These are phyloP conservation scores for Gaultheria prostrata DNA, from an alignment of 148 eudicot species.

Conservation along the genomic window DNA sequence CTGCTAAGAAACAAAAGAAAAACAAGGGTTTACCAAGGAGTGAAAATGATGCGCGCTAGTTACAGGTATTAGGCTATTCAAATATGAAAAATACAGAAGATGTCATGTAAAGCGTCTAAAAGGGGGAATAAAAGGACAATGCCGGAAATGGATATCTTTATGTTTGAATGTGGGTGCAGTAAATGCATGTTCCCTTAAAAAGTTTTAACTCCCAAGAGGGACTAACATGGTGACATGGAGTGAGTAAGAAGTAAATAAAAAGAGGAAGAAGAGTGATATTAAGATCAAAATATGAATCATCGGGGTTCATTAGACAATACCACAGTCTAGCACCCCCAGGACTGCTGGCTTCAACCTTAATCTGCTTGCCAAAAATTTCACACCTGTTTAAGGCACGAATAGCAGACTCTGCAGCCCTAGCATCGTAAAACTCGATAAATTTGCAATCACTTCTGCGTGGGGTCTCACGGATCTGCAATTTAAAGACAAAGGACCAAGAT, in stretches of 20 bases:
- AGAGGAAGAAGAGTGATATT: background rate
- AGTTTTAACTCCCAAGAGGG: background rate
- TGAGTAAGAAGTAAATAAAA: background rate
- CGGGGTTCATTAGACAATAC: slow-evolving; percentile 22
- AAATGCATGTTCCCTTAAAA: background rate
- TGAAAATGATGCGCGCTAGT: background rate
- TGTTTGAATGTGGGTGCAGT: background rate
- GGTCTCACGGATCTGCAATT: slow-evolving; percentile 57
- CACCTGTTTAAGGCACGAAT: slow-evolving; percentile 54
- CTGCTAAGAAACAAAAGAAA: slow-evolving; percentile 36
- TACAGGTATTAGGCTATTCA: background rate
- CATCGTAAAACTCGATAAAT: slow-evolving; percentile 66
- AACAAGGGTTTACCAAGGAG: background rate
- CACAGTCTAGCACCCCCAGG: slow-evolving; percentile 44
- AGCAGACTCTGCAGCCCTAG: slow-evolving; percentile 84
- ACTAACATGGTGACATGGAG: background rate
- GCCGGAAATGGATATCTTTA: background rate
- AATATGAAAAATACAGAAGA: background rate
- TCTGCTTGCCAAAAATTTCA: slow-evolving; percentile 59
- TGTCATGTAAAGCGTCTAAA: background rate
- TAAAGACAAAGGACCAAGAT: slow-evolving; percentile 14
- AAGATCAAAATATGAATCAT: background rate
- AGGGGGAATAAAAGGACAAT: background rate
- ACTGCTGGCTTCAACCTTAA: slow-evolving; percentile 51
- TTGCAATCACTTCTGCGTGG: slow-evolving; percentile 47